Evolutionary conservation across 2,329 filamentous ascomycete species (phyloP).

Genomic region (Mollisiaceae sp.): DNA sequence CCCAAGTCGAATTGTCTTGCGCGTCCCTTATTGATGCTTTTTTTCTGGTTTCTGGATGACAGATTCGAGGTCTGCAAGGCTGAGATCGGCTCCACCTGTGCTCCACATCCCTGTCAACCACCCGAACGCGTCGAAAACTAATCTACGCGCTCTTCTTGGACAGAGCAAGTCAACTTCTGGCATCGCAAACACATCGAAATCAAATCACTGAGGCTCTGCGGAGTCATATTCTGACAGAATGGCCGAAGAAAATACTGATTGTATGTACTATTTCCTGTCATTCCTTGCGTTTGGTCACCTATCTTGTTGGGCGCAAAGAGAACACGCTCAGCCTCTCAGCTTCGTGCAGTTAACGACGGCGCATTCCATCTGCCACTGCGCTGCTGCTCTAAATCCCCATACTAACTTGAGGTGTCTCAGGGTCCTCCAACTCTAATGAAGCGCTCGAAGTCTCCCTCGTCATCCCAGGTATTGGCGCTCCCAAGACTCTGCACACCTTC

Average conservation of each 20-base stretch:
- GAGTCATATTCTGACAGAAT: conserved; percentile 14
- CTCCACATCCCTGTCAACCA: conserved; percentile 23
- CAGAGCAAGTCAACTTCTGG: background rate
- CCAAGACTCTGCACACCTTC: conserved; percentile 70
- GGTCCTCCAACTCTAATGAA: conserved; percentile 48
- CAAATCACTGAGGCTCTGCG: background rate
- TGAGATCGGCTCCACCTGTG: conserved; percentile 21
- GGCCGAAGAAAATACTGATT: conserved; percentile 27
- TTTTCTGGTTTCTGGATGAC: conserved; percentile 12
- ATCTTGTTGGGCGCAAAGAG: conserved; percentile 28
- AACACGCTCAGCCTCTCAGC: conserved; percentile 15
- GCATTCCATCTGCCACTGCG: background rate
- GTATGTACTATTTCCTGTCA: conserved; percentile 28
- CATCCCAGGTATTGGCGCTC: conserved; percentile 52
- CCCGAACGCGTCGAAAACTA: conserved; percentile 32
- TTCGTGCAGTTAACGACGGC: conserved; percentile 9
- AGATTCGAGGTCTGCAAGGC: conserved; percentile 27
- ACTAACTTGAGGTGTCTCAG: conserved; percentile 27
- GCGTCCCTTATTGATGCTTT: conserved; percentile 11
- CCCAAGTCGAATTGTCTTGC: conserved; percentile 8
- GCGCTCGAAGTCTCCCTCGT: conserved; percentile 66
- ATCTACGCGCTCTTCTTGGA: conserved; percentile 29
- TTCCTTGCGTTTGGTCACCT: background rate
- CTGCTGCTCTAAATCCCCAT: background rate
- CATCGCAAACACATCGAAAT: background rate